phyloP scores from a whole-genome alignment of 495 filamentous ascomycete genomes.

The Aspergillus cavernicola region DNA sequence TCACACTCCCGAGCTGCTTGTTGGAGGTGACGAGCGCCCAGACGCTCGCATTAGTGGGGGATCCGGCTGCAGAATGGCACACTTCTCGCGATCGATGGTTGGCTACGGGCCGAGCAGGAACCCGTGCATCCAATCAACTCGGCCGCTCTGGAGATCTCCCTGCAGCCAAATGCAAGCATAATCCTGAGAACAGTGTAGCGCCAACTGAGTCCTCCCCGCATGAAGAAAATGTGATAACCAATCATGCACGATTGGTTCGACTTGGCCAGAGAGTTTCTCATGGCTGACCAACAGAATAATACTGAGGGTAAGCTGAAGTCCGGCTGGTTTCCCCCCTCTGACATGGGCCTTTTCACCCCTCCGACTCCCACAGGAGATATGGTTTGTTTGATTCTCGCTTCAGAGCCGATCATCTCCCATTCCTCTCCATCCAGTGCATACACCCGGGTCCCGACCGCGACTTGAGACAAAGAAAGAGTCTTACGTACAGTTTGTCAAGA shows the following conservation, averaged over 20 bases:
- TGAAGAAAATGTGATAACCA: conserved; percentile 13
- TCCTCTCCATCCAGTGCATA: not conserved
- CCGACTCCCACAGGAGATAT: conserved; percentile 3
- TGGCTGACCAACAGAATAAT: conserved; percentile 1
- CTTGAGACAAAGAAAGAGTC: not conserved
- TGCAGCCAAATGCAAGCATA: conserved; percentile 1
- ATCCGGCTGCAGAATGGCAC: conserved; percentile 11
- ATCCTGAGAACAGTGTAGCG: not conserved
- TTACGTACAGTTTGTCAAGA: not conserved
- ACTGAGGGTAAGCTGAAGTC: conserved; percentile 11
- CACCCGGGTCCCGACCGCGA: not conserved
- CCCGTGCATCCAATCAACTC: conserved; percentile 10
- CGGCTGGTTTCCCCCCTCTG: conserved; percentile 6
- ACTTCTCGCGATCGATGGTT: conserved; percentile 2
- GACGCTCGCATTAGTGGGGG: conserved; percentile 15
- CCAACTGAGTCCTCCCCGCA: conserved; percentile 5
- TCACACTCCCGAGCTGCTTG: not conserved
- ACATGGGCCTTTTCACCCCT: conserved; percentile 3
- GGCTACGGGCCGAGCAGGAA: conserved; percentile 8
- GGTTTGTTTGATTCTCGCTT: not conserved
- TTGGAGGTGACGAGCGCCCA: conserved; percentile 14
- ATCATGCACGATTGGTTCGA: not conserved
- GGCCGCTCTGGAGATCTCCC: conserved; percentile 2
- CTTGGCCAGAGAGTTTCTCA: not conserved
- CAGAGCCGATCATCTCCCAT: conserved; percentile 5